Conservation (phyloP, 2,329 filamentous ascomycete species). For the Xenoacremonium recifei region DNA sequence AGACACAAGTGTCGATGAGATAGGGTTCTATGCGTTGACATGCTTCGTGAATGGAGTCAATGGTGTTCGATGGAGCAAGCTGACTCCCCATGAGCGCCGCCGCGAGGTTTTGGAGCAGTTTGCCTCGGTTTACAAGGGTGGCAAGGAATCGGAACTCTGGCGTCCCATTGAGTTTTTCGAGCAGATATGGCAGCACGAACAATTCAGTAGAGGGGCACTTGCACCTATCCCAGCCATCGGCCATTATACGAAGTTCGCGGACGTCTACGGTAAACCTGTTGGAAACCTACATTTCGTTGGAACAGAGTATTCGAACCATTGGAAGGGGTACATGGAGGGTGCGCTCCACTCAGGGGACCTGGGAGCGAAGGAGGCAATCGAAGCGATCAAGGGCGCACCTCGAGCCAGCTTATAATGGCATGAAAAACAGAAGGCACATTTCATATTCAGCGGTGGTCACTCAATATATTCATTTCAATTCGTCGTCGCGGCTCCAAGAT, state of each 20-base stretch:
- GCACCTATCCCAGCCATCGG: constrained; percentile 32
- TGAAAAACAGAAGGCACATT: too few relatives aligned
- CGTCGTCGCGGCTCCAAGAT: too few relatives aligned
- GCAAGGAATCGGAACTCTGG: constrained; percentile 15
- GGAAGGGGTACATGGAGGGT: constrained; percentile 54
- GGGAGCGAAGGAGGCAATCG: constrained; percentile 42
- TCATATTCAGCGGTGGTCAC: too few relatives aligned
- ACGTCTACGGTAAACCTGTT: constrained; percentile 30
- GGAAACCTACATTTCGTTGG: constrained; percentile 48
- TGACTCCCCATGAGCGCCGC: constrained; percentile 26
- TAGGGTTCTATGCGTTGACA: constrained; percentile 33
- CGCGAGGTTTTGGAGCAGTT: constrained; percentile 34
- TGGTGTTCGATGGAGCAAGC: constrained; percentile 34
- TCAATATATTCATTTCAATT: too few relatives aligned
- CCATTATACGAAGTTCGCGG: constrained; percentile 25
- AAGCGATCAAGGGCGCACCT: too few relatives aligned
- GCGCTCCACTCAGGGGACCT: constrained; percentile 43
- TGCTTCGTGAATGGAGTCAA: constrained; percentile 40
- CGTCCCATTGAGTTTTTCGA: constrained; percentile 29
- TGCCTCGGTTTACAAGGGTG: constrained; percentile 24
- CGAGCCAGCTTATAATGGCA: constrained; percentile 12
- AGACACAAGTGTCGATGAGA: constrained; percentile 37
- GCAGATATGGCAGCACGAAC: constrained; percentile 33
- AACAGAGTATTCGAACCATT: constrained; percentile 46
- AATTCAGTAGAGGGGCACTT: constrained; percentile 32